Evolutionary conservation across 2,329 filamentous ascomycete genomes (phyloP), one percentile per base, ranked within the genome.

Genomic region (Bipolaris oryzae): DNA sequence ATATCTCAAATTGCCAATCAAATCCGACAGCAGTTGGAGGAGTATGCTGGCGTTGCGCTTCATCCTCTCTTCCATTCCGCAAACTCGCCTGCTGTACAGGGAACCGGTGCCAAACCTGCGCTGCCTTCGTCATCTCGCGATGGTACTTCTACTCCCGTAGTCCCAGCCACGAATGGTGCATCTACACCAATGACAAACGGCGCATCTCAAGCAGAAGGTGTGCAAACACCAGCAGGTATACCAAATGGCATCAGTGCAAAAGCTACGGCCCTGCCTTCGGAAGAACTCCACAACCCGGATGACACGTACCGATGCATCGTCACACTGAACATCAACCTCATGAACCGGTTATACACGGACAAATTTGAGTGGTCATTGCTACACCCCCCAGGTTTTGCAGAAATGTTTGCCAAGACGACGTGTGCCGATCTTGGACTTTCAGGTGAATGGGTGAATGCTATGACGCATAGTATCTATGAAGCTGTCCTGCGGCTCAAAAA

Each of bases 321-420:
- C 65, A 91, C 87, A 42, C 81, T 99, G 42, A 96, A 90, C 73
- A 90, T 99, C 70, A 97, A 96, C 71, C 84, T 98, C 20, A 88
- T 92, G 50, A 96, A 96, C 53, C 88, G 90, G 67, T 84, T 98
- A 11, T 98, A 97, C 76, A 96, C 91, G 3, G 95, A 99, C 81
- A 96, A 93, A 72, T 98, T 99, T 63, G 94, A 98, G 75, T 98
- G 94, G 94, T 98, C 94, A 5, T 81, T 99, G 18, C 82, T 96
- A 16, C 93, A 98, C 70, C 92, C 93, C 2, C 90, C 92, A 1
- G 94, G 94, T 20, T 92, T 94, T 39, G 92, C 95, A 0, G 94
- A 99, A 75, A 87, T 89, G 11, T 98, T 98, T 74, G 93, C 95
- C 33, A 92, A 91, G 72, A 87, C 92, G 63, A 98, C 95, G 0